Base-by-base conservation (phyloP, 495 filamentous ascomycete species). In the Penicillium cinerascens region DNA sequence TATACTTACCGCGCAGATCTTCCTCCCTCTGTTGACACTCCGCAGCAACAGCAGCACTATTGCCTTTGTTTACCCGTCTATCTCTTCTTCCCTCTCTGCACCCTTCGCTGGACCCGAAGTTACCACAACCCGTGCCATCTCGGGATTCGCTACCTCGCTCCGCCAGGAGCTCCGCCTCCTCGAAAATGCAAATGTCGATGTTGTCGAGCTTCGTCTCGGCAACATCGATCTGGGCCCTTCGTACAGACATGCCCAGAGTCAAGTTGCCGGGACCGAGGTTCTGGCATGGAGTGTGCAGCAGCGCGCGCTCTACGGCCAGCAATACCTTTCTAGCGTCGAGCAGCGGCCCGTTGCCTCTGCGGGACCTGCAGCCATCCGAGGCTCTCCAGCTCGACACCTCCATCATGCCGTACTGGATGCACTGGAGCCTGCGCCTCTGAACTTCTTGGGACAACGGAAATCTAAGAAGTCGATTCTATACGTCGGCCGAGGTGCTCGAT, bases 321-420 rank as follows among this genome's bases (percentile, higher is more conserved):
- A 74, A 36, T 75, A 75, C 42, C 60, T 76, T 13, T 71, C 68
- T 44, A 76, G 72, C 56, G 62, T 75, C 38, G 71, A 76, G 29
- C 68, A 75, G 59, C 65, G 71, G 25, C 70, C 73, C 4, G 69
- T 72, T 10, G 73, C 73, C 23, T 71, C 73, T 1, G 65, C 60
- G 40, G 75, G 69, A 47, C 71, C 68, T 60, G 75, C 47, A 56
- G 74, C 59, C 17, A 60, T 78, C 7, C 79, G 78, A 21, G 91
- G 90, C 6, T 88, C 81, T 40, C 80, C 84, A 4, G 71, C 91
- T 27, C 75, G 88, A 20, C 85, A 87, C 47, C 73, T 98, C 50
- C 88, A 97, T 61, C 80, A 88, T 55, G 85, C 88, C 8, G 84
- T 98, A 17, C 90, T 96, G 64, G 95, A 97, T 68, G 87, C 91